These are phyloP conservation scores for Curvularia sp. DNA, from an alignment of 2,329 filamentous ascomycete genomes.

Conservation along the genomic window DNA sequence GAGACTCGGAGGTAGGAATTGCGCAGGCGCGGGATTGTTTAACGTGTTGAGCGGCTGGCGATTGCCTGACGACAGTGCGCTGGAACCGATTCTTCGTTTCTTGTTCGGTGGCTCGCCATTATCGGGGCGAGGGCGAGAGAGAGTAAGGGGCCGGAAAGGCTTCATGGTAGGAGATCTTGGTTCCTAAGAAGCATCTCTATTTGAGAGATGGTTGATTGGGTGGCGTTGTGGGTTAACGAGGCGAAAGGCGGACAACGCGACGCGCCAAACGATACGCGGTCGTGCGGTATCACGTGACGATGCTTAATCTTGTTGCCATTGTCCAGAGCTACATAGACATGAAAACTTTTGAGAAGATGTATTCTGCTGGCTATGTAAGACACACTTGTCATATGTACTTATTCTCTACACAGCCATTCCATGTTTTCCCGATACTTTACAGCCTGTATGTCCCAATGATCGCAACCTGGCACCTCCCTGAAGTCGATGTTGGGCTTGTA, in stretches of 20 bases:
- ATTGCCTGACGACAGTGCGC: conserved; percentile 35
- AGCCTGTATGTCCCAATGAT: neutral
- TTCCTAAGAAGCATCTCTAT: conserved; percentile 2
- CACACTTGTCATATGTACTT: neutral
- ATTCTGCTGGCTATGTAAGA: neutral
- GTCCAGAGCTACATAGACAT: neutral
- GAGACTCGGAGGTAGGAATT: conserved; percentile 26
- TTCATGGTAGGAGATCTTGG: conserved; percentile 33
- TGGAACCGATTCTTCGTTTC: conserved; percentile 51
- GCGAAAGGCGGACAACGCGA: conserved; percentile 10
- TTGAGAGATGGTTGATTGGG: neutral
- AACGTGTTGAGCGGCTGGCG: conserved; percentile 44
- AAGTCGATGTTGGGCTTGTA: neutral
- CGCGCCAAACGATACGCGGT: conserved; percentile 20
- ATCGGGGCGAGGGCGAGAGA: conserved; percentile 35
- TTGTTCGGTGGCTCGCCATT: conserved; percentile 50
- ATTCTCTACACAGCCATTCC: neutral
- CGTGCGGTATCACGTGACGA: conserved; percentile 24
- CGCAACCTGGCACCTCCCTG: neutral
- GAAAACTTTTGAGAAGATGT: neutral
- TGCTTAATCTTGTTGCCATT: neutral
- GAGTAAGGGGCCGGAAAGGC: conserved; percentile 47
- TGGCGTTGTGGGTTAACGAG: conserved; percentile 1
- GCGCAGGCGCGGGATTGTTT: conserved; percentile 30
- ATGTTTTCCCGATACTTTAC: neutral